Base-by-base conservation (phyloP, 2,329 filamentous ascomycete species). In the Xylariaceae sp. region DNA sequence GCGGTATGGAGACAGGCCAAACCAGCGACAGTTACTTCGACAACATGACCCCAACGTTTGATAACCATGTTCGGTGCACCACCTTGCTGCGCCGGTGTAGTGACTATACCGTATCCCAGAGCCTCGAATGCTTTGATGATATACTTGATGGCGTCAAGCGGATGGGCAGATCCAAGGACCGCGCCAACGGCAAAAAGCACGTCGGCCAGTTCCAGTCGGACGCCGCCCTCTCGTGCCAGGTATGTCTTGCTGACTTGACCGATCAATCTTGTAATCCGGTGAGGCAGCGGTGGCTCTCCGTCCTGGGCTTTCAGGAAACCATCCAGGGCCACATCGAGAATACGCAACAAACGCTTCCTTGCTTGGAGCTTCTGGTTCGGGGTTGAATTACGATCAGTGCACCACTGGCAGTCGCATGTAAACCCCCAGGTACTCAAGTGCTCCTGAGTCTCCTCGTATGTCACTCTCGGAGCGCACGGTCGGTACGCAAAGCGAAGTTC, bases 401-500 rank as follows among this genome's bases (percentile, higher is more conserved):
- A 77, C 0, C 74, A 53, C 4, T 57, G 56, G 30, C 75, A 78
- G 1, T 45, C 46, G 46, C 75, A 78, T 2, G 15, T 49, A 40
- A 78, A 77, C 0, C 66, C 68, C 72, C 74, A 77, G 4, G 49
- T 39, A 1, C 49, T 38, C 14, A 73, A 49, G 1, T 45, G 36
- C n/a, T 64, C 57, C 48, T 68, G 66, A 0, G 59, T 57, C 10
- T 68, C 60, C 4, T 68, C 60, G 15, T 67, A 62, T 0, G 59
- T 50, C 4, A 57, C 51, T 1, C 56, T 38, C 1, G 52, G 44
- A 1, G 49, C 4, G 1, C 66, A 60, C 2, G 47, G 14, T 3
- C 54, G 48, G 53, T 80, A 80, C 41, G 54, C 55, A 48, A 74
- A 70, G 1, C 60, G 56, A 6, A 83, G 55, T 59, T 83, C 78